Conservation (phyloP, 2,329 filamentous ascomycete species). For the Colletotrichum sidae region DNA sequence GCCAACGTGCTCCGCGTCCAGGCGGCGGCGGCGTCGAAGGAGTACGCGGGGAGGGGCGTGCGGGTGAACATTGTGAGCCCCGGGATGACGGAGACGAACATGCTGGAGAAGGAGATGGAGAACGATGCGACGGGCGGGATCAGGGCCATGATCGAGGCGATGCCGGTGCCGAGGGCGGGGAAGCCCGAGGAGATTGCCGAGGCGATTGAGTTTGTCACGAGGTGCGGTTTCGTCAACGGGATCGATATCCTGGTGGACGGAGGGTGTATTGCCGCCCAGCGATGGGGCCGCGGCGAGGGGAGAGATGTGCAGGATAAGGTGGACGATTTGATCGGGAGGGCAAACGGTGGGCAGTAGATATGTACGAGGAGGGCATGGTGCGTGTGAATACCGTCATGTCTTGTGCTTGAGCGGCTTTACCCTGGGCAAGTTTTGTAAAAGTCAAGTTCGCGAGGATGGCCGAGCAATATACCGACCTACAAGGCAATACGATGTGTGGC, state of each 20-base stretch:
- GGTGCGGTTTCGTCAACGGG: conserved; percentile 22
- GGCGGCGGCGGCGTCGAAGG: conserved; percentile 8
- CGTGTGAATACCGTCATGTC: too few species aligned
- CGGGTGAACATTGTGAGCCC: conserved; percentile 22
- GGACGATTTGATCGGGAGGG: too few species aligned
- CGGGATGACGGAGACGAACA: conserved; percentile 19
- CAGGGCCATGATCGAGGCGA: conserved; percentile 1
- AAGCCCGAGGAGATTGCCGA: conserved; percentile 23
- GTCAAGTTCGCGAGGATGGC: too few species aligned
- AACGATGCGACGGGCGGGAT: background rate
- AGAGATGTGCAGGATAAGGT: too few species aligned
- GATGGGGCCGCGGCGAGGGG: conserved; percentile 1
- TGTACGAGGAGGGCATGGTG: too few species aligned
- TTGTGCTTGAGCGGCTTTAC: too few species aligned
- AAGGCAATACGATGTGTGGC: too few species aligned
- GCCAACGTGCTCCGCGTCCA: conserved; percentile 7
- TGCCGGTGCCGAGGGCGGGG: conserved; percentile 17
- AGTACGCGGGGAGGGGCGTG: background rate
- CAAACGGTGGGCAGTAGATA: too few species aligned
- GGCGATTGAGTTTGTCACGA: conserved; percentile 11
- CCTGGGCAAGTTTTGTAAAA: too few species aligned
- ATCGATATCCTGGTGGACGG: conserved; percentile 15
- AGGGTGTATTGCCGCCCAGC: conserved; percentile 7
- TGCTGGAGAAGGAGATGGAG: conserved; percentile 21
- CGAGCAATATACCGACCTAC: too few species aligned